Conservation (phyloP, 225 moss, liverwort and hornwort genomes). For the Asterella californica region DNA sequence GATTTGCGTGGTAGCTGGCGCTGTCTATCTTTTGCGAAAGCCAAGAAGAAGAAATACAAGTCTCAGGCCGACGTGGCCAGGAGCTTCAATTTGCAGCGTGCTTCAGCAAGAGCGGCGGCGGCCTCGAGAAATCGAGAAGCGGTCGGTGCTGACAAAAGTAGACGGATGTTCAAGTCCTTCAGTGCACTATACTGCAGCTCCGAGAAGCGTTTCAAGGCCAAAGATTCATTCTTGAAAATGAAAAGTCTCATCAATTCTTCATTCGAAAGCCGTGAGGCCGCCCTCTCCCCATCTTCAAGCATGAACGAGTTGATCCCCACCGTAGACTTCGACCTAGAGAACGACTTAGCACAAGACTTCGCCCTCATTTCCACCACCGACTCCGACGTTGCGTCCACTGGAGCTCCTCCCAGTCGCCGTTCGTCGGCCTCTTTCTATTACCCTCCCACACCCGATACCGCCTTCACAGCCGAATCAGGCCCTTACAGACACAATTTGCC, state of each 20-base stretch:
- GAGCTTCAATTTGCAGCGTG: slow-evolving; percentile 27
- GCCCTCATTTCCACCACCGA: slow-evolving; percentile 6
- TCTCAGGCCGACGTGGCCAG: slow-evolving; percentile 33
- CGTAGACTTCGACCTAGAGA: slow-evolving; percentile 35
- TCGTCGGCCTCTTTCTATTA: slow-evolving; percentile 29
- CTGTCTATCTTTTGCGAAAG: slow-evolving; percentile 32
- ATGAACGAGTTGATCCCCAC: slow-evolving; percentile 31
- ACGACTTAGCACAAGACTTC: slow-evolving; percentile 1
- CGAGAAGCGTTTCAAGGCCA: slow-evolving; percentile 1
- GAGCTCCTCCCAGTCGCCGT: slow-evolving; percentile 37
- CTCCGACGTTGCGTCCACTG: slow-evolving; percentile 28
- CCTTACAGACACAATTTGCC: background rate
- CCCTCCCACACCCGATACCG: slow-evolving; percentile 11
- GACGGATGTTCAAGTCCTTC: slow-evolving; percentile 35
- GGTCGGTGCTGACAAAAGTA: slow-evolving; percentile 15
- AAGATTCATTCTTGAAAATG: slow-evolving; percentile 21
- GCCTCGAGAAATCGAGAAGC: background rate
- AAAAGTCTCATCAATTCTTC: slow-evolving; percentile 19
- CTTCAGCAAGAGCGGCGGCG: slow-evolving; percentile 25
- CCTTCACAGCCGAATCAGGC: background rate
- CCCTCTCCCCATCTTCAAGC: slow-evolving; percentile 26
- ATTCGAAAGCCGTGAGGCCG: slow-evolving; percentile 6
- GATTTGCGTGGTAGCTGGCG: slow-evolving; percentile 36
- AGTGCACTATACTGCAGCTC: slow-evolving; percentile 19
- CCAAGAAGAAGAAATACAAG: slow-evolving; percentile 28